Conservation (phyloP, 805 yeast genomes). For the Wickerhamiella azymoides region DNA sequence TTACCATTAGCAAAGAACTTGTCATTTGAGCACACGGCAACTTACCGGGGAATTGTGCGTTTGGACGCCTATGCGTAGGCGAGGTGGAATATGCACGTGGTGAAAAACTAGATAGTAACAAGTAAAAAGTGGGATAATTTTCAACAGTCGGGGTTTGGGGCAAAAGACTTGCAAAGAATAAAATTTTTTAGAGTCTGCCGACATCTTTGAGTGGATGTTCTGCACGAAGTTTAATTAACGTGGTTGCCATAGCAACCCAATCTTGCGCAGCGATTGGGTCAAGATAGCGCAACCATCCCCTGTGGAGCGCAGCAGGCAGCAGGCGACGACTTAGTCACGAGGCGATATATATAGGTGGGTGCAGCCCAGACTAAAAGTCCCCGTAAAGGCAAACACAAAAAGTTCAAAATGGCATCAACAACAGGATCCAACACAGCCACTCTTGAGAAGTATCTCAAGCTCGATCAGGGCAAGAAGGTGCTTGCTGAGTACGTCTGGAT, state of each 20-base stretch:
- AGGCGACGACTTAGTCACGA: constrained; percentile 1
- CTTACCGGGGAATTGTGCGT: background rate
- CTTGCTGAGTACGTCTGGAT: constrained; percentile 98
- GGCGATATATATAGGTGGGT: background rate
- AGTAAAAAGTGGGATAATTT: background rate
- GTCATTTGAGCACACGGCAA: too few relatives aligned
- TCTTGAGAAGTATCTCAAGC: constrained; percentile 65
- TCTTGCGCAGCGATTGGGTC: constrained; percentile 1
- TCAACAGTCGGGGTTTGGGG: background rate
- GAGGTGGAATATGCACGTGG: background rate
- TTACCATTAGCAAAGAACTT: too few relatives aligned
- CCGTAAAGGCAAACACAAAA: background rate
- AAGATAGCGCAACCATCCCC: constrained; percentile 7
- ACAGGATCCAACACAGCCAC: constrained; percentile 45
- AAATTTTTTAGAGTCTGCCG: background rate
- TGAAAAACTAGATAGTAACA: background rate
- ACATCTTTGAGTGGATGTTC: background rate
- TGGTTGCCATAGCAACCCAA: constrained; percentile 3
- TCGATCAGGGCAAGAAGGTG: constrained; percentile 74
- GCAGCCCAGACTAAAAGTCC: background rate
- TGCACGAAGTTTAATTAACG: background rate
- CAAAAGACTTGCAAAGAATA: background rate
- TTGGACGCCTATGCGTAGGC: background rate
- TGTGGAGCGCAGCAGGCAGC: background rate
- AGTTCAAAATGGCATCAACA: background rate